A percentile compares a stretch with the other conserved stretches of the same genome.
phyloP scores from a whole-genome alignment of 306 rosid species.

The Quercus rubra region DNA sequence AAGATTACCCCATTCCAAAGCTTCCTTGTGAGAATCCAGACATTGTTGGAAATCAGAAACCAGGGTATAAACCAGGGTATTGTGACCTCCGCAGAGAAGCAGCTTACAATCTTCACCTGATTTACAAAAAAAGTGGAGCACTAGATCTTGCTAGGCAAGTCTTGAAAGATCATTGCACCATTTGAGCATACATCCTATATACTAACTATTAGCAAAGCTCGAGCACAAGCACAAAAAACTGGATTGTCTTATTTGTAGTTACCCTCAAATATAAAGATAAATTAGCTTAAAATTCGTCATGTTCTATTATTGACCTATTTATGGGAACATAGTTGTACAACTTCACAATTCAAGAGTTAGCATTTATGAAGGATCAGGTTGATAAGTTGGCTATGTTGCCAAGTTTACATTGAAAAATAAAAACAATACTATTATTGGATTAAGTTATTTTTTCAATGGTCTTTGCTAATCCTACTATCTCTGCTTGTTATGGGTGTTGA shows the following conservation, averaged over 20 bases:
- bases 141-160: constrained; percentile 86
- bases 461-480: too few species aligned
- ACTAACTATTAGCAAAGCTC: background rate
- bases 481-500: too few species aligned
- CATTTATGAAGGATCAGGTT: too few species aligned
- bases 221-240: background rate
- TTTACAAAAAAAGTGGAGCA: constrained; percentile 83
- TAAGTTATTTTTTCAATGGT: too few species aligned
- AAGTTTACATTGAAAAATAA: too few species aligned
- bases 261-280: background rate
- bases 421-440: too few species aligned
- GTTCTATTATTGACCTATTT: too few species aligned
- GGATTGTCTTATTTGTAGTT: background rate
- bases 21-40: constrained; percentile 57
- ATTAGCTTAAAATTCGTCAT: background rate
- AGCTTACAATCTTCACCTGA: constrained; percentile 79
- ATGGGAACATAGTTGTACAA: too few species aligned
- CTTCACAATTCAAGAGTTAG: too few species aligned
- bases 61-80: constrained; percentile 57
- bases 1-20: constrained; percentile 65
- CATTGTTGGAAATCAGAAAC: constrained; percentile 29
- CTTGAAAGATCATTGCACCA: constrained; percentile 66
- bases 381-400: too few species aligned
- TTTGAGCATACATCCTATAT: constrained; percentile 21
- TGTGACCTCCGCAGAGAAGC: constrained; percentile 90